Conservation (phyloP, 768 basidiomycete genomes). For the Pleurotus sapidus region DNA sequence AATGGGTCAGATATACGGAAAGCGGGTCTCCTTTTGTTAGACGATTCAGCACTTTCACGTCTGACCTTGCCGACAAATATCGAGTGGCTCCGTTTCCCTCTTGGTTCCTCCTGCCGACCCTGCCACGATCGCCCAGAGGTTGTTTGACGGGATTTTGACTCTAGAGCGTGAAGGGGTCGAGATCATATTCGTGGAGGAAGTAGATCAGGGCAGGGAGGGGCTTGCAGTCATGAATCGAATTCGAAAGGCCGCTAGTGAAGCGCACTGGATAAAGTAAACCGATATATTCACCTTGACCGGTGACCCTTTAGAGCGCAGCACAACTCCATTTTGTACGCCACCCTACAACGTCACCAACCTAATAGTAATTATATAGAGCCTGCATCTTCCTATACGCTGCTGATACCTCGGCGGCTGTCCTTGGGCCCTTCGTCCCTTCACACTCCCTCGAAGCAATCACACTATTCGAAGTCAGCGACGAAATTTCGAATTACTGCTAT, state of each 20-base stretch:
- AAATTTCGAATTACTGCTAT: neutral
- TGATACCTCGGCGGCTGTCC: too few species aligned
- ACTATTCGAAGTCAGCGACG: too few species aligned
- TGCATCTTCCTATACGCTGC: too few species aligned
- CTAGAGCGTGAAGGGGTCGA: conserved; percentile 78
- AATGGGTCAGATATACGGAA: conserved; percentile 26
- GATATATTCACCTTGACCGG: too few species aligned
- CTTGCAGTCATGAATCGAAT: conserved; percentile 95
- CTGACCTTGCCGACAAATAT: conserved; percentile 19
- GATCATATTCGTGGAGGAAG: conserved; percentile 82
- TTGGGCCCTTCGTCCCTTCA: too few species aligned
- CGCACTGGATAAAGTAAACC: neutral
- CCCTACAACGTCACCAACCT: too few species aligned
- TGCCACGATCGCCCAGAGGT: conserved; percentile 66
- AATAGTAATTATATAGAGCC: too few species aligned
- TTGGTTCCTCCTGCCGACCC: conserved; percentile 56
- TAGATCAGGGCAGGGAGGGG: conserved; percentile 78
- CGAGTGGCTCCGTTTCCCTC: conserved; percentile 54
- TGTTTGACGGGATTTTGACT: conserved; percentile 86
- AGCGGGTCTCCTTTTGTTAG: conserved; percentile 68
- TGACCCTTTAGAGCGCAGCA: neutral
- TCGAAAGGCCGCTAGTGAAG: conserved; percentile 79
- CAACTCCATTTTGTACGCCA: neutral
- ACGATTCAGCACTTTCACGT: conserved; percentile 49
- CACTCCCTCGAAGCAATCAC: too few species aligned